Evolutionary conservation across 176 grass and related monocot genomes (phyloP).

Genomic region (Themeda triandra): DNA sequence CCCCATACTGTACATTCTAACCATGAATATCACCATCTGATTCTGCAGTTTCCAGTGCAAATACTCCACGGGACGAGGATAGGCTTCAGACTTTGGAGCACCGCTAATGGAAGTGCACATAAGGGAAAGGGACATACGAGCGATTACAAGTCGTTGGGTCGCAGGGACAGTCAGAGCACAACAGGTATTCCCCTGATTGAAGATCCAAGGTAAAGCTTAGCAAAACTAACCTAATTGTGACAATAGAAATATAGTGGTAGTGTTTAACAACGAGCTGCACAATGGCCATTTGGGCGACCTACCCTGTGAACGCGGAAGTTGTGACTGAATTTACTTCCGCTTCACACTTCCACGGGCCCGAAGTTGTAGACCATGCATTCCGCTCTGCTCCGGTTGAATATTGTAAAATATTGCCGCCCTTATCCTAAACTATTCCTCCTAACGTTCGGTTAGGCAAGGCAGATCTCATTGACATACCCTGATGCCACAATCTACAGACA

Average conservation of each 20-base stretch:
- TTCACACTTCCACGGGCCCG: slow-evolving; percentile 52
- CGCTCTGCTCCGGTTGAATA: slow-evolving; percentile 44
- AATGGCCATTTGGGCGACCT: slow-evolving; percentile 38
- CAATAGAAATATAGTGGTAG: background rate
- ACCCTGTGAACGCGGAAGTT: slow-evolving; percentile 35
- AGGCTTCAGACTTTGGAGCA: background rate
- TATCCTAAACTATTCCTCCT: slow-evolving; percentile 37
- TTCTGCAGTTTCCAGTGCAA: no score
- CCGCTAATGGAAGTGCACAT: background rate
- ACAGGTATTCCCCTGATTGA: background rate
- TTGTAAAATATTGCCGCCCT: slow-evolving; percentile 12
- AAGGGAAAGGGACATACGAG: background rate
- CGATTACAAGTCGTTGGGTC: background rate
- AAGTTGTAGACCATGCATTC: slow-evolving; percentile 59
- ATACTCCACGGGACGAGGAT: background rate
- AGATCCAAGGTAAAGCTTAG: background rate
- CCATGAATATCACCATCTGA: background rate
- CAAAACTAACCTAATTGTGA: background rate
- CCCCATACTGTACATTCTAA: slow-evolving; percentile 4
- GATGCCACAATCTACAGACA: slow-evolving; percentile 11
- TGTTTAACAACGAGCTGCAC: slow-evolving; percentile 24
- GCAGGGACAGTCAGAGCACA: background rate
- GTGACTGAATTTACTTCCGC: slow-evolving; percentile 45
- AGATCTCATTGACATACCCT: slow-evolving; percentile 35
- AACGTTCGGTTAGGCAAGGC: slow-evolving; percentile 52